Percentiles rank a stretch among this genome's conserved stretches.
Conservation (phyloP, 2,329 filamentous ascomycete genomes). For the Coniochaeta sp. region DNA sequence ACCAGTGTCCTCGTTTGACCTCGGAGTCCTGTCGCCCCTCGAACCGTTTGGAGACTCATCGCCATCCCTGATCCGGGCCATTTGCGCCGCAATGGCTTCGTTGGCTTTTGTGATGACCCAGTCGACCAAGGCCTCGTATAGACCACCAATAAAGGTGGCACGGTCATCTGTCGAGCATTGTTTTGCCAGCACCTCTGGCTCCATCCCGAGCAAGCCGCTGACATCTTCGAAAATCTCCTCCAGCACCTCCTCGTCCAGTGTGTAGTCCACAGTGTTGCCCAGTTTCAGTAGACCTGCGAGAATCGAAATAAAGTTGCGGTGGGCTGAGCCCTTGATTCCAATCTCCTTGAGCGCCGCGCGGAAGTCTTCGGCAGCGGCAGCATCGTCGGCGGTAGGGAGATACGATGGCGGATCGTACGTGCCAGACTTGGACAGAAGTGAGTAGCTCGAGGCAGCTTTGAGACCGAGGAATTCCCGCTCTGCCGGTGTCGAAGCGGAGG, state of each 20-base stretch:
- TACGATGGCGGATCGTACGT: slow-evolving; percentile 85
- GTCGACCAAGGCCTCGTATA: slow-evolving; percentile 92
- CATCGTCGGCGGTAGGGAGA: slow-evolving; percentile 86
- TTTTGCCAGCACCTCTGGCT: slow-evolving; percentile 71
- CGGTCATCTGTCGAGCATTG: slow-evolving; percentile 83
- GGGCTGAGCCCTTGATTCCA: slow-evolving; percentile 80
- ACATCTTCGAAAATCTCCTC: slow-evolving; percentile 89
- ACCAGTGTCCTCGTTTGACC: slow-evolving; percentile 61
- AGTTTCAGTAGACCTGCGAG: slow-evolving; percentile 85
- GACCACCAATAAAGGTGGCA: slow-evolving; percentile 70
- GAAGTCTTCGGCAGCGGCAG: slow-evolving; percentile 89
- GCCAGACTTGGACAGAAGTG: slow-evolving; percentile 71
- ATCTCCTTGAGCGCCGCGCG: slow-evolving; percentile 80
- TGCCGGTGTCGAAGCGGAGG: slow-evolving; percentile 79
- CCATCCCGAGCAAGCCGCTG: slow-evolving; percentile 74
- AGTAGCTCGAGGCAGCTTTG: slow-evolving; percentile 68
- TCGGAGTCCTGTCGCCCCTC: slow-evolving; percentile 54
- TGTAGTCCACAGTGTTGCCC: slow-evolving; percentile 81
- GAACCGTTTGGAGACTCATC: slow-evolving; percentile 60
- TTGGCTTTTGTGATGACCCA: slow-evolving; percentile 92
- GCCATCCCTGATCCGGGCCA: slow-evolving; percentile 58
- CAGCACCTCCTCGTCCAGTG: slow-evolving; percentile 75
- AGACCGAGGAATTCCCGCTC: slow-evolving; percentile 86
- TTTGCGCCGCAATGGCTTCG: slow-evolving; percentile 69
- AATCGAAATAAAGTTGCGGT: slow-evolving; percentile 77